Conservation (phyloP, 176 grass and related monocot genomes). For the Triticum monococcum region DNA sequence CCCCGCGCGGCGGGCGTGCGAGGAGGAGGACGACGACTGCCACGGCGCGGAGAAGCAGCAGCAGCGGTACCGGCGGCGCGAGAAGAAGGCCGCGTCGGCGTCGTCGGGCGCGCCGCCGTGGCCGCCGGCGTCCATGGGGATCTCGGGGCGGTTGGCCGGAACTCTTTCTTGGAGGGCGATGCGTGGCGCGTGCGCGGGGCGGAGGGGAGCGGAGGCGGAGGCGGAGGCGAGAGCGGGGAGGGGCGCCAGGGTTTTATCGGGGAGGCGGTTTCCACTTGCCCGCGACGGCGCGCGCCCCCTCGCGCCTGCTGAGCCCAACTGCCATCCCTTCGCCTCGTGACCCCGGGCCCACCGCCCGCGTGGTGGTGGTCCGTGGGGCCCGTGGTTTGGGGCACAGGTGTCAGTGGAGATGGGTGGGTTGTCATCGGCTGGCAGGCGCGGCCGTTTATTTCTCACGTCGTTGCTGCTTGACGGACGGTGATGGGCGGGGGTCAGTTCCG, state of each 20-base stretch:
- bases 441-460: background rate
- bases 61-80: slow-evolving; percentile 35
- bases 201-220: background rate
- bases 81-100: slow-evolving; percentile 47
- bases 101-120: slow-evolving; percentile 22
- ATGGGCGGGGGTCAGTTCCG: background rate
- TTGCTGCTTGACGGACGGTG: background rate
- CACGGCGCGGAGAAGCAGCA: slow-evolving; percentile 72
- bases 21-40: slow-evolving; percentile 28
- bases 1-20: slow-evolving; percentile 20
- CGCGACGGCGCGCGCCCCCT: background rate
- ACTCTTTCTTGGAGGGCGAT: background rate
- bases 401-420: background rate
- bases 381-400: background rate
- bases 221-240: too few relatives aligned
- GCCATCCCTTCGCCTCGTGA: background rate
- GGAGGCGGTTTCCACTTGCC: slow-evolving; percentile 3
- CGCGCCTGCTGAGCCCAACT: background rate
- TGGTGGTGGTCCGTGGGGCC: background rate
- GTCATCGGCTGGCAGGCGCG: background rate
- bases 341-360: background rate
- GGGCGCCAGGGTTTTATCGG: slow-evolving; percentile 14
- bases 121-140: slow-evolving; percentile 23
- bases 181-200: background rate
- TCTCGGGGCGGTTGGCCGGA: background rate